phyloP scores from a whole-genome alignment of 2,329 filamentous ascomycete species.

The Kalmusia sp. region DNA sequence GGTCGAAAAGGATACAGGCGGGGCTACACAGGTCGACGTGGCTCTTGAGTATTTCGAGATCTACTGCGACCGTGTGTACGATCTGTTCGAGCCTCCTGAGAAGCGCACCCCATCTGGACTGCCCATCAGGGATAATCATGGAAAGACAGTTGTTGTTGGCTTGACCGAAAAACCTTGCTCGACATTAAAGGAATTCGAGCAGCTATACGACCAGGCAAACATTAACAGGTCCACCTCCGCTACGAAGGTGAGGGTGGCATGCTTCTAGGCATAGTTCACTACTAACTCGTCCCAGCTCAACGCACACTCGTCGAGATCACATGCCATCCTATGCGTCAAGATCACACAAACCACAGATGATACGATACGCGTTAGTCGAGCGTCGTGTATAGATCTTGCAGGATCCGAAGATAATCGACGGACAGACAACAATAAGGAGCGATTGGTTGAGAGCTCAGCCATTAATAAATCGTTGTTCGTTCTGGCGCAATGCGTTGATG shows the following conservation, averaged over 20 bases:
- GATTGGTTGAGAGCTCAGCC: slow-evolving; percentile 91
- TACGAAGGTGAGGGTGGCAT: slow-evolving; percentile 71
- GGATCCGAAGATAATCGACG: slow-evolving; percentile 95
- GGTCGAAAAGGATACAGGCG: slow-evolving; percentile 78
- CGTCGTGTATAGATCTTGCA: slow-evolving; percentile 91
- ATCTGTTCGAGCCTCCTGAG: slow-evolving; percentile 86
- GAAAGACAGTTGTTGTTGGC: slow-evolving; percentile 86
- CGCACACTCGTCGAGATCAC: slow-evolving; percentile 86
- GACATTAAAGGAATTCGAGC: slow-evolving; percentile 88
- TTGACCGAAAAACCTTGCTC: slow-evolving; percentile 82
- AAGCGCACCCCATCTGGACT: slow-evolving; percentile 83
- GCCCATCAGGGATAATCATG: slow-evolving; percentile 83
- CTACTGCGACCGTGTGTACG: slow-evolving; percentile 94
- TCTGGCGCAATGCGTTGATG: slow-evolving; percentile 92
- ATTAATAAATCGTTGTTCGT: slow-evolving; percentile 99
- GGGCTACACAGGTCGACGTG: slow-evolving; percentile 74
- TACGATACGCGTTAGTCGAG: slow-evolving; percentile 76
- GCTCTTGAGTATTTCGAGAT: slow-evolving; percentile 93
- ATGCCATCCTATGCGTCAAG: slow-evolving; percentile 91
- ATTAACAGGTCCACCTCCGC: slow-evolving; percentile 87
- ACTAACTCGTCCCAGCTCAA: slow-evolving; percentile 65
- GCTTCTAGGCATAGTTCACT: not conserved
- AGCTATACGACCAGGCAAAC: slow-evolving; percentile 89
- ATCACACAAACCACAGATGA: slow-evolving; percentile 75
- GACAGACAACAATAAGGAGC: slow-evolving; percentile 91